These are phyloP conservation scores for Debaryomyces nepalensis DNA, from an alignment of 1,139 yeast genomes.

Conservation along the genomic window DNA sequence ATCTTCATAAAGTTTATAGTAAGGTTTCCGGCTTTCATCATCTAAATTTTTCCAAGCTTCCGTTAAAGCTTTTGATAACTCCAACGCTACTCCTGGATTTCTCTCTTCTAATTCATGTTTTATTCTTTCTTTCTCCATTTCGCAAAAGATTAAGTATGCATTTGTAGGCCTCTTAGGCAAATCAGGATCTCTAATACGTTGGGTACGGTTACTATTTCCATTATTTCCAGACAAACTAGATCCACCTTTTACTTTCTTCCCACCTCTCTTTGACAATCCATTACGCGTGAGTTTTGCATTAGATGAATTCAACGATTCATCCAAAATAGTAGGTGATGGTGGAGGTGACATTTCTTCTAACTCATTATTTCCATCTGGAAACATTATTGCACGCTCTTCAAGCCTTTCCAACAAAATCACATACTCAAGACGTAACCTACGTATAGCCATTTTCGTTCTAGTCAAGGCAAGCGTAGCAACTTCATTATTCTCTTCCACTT, in stretches of 20 bases:
- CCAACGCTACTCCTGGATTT: constrained; percentile 56
- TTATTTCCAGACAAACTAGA: constrained; percentile 14
- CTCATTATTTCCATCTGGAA: constrained; percentile 37
- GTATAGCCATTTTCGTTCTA: constrained; percentile 76
- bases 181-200: constrained; percentile 69
- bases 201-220: constrained; percentile 22
- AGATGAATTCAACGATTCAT: constrained; percentile 33
- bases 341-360: constrained; percentile 51
- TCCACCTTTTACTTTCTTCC: constrained; percentile 26
- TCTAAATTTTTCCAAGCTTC: constrained; percentile 84
- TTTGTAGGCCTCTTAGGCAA: constrained; percentile 89
- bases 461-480: constrained; percentile 75
- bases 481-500: constrained; percentile 82
- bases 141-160: constrained; percentile 87
- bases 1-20: constrained; percentile 74
- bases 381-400: constrained; percentile 56
- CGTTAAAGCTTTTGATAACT: constrained; percentile 75
- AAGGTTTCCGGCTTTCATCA: constrained; percentile 75
- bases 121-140: constrained; percentile 76
- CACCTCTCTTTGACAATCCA: constrained; percentile 27
- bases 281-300: constrained; percentile 27
- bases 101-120: constrained; percentile 51
- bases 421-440: constrained; percentile 82
- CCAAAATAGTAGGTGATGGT: constrained; percentile 43
- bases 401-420: constrained; percentile 78